These are phyloP conservation scores for Acer saccharum DNA, from an alignment of 345 rosid genomes.

Conservation along the genomic window DNA sequence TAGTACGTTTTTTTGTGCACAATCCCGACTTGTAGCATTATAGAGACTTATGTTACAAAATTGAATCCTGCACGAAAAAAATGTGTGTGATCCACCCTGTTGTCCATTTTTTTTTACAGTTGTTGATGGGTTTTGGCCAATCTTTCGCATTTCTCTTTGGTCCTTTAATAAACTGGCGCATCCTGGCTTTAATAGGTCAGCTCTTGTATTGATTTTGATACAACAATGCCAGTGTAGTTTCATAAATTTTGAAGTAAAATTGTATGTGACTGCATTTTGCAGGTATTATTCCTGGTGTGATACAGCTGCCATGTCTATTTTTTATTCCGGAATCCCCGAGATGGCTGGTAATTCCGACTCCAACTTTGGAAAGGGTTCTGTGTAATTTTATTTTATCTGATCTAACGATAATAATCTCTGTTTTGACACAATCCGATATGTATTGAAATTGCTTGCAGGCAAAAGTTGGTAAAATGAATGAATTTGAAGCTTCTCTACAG, in stretches of 20 bases:
- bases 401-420: too few relatives aligned
- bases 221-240: neutral
- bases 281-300: conserved; percentile 28
- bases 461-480: conserved; percentile 35
- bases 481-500: conserved; percentile 31
- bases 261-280: conserved; percentile 2
- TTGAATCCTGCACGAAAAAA: too few relatives aligned
- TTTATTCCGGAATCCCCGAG: conserved; percentile 44
- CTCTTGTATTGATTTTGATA: neutral
- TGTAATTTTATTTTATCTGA: neutral
- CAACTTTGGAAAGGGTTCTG: neutral
- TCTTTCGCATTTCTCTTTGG: conserved; percentile 35
- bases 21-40: too few relatives aligned
- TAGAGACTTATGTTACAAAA: too few relatives aligned
- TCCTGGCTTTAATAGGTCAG: conserved; percentile 36
- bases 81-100: neutral
- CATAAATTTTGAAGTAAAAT: neutral
- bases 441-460: conserved; percentile 30
- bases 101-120: conserved; percentile 23
- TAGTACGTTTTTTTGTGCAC: too few relatives aligned
- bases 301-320: conserved; percentile 31
- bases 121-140: conserved; percentile 31
- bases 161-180: conserved; percentile 38
- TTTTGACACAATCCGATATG: too few relatives aligned
- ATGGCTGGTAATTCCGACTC: conserved; percentile 36